Conservation (phyloP, 257 asterid genomes). For the Nemophila menziesii region DNA sequence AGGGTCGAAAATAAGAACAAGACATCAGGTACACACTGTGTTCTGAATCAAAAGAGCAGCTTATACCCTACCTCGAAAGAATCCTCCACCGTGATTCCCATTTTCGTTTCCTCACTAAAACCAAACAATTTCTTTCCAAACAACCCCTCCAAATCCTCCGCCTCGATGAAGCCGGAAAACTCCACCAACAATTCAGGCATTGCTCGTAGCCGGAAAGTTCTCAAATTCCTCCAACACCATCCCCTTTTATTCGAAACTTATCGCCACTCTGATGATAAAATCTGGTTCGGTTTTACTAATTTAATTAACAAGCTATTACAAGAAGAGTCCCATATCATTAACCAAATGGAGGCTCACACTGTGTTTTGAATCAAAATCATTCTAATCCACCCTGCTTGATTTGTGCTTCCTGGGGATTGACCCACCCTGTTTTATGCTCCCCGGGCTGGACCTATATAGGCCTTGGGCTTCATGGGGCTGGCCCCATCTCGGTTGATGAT, state of each 20-base stretch:
- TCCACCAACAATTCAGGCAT: constrained; percentile 80
- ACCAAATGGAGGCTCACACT: constrained; percentile 39
- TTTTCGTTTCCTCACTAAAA: constrained; percentile 56
- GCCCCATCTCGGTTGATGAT: too few species aligned
- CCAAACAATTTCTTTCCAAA: constrained; percentile 65
- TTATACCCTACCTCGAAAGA: constrained; percentile 46
- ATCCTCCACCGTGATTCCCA: constrained; percentile 56
- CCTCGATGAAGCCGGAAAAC: constrained; percentile 78
- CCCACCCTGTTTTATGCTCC: too few species aligned
- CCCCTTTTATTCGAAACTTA: constrained; percentile 57
- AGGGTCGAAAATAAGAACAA: too few species aligned
- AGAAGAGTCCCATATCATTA: constrained; percentile 26
- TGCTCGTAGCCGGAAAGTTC: constrained; percentile 75
- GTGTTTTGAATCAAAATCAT: too few species aligned
- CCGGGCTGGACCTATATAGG: too few species aligned
- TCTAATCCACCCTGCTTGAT: too few species aligned
- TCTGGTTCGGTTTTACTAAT: constrained; percentile 82
- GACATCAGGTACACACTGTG: too few species aligned
- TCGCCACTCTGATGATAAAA: constrained; percentile 61
- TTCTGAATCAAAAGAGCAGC: too few species aligned
- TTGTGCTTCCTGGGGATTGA: too few species aligned
- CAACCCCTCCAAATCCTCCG: constrained; percentile 58
- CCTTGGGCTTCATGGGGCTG: too few species aligned
- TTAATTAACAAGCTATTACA: constrained; percentile 41
- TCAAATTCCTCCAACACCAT: constrained; percentile 53